phyloP scores from a whole-genome alignment of 768 basidiomycete species.

The Sporobolomyces phaffii region DNA sequence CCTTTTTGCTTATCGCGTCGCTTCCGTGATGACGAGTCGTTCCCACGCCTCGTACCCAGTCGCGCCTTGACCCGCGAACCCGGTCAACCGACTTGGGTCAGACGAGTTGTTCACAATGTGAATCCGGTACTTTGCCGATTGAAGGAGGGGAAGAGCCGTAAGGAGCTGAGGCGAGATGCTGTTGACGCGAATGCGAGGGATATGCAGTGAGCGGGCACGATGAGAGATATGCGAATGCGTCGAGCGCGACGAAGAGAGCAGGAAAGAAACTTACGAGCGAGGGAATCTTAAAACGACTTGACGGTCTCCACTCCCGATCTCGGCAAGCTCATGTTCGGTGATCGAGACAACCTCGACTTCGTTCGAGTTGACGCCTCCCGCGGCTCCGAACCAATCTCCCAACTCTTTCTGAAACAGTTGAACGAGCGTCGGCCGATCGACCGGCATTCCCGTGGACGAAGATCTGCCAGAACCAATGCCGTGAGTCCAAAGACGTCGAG shows the following conservation, averaged over 20 bases:
- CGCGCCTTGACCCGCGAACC: background rate
- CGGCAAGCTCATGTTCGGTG: background rate
- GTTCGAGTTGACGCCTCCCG: slow-evolving; percentile 11
- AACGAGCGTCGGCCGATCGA: background rate
- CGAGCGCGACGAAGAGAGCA: too few species aligned
- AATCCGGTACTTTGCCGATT: background rate
- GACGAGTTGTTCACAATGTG: background rate
- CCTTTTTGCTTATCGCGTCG: too few species aligned
- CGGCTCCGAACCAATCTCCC: slow-evolving; percentile 13
- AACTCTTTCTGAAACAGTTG: background rate
- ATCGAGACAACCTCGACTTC: background rate
- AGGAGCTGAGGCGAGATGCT: slow-evolving; percentile 17
- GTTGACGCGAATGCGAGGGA: background rate
- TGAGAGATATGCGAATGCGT: too few species aligned
- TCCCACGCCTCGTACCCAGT: background rate
- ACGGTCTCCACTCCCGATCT: background rate
- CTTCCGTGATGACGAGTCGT: too few species aligned
- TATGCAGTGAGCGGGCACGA: background rate
- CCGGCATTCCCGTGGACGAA: background rate
- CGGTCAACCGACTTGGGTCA: background rate
- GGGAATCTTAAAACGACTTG: background rate
- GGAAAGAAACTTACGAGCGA: slow-evolving; percentile 1
- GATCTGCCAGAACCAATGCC: too few species aligned
- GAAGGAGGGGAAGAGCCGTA: slow-evolving; percentile 19
- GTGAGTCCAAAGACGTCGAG: too few species aligned